phyloP scores from a whole-genome alignment of 768 basidiomycete genomes.

The Daedaleopsis sinensis region DNA sequence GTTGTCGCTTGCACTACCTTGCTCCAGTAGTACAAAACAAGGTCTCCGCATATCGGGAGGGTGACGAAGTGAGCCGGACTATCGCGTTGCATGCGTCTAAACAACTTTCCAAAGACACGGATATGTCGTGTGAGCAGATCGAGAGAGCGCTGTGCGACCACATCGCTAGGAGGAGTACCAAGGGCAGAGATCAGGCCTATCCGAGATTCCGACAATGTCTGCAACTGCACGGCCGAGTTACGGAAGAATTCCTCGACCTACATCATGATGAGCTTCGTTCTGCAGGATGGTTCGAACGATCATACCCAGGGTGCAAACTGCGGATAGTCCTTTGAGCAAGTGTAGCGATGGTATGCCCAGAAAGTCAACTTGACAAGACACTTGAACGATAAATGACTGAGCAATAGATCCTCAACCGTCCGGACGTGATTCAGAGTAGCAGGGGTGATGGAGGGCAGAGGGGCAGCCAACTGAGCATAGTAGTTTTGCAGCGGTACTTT shows the following conservation, averaged over 20 bases:
- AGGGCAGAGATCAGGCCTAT: constrained; percentile 52
- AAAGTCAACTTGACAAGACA: constrained; percentile 67
- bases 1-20: constrained; percentile 74
- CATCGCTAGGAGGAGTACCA: constrained; percentile 37
- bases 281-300: constrained; percentile 9
- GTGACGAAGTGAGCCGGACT: constrained; percentile 58
- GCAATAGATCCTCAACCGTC: constrained; percentile 48
- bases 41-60: constrained; percentile 62
- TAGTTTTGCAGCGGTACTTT: constrained; percentile 59
- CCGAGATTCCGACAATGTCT: constrained; percentile 58
- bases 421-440: constrained; percentile 40
- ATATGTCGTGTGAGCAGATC: constrained; percentile 69
- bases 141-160: constrained; percentile 47
- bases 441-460: constrained; percentile 38
- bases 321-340: constrained; percentile 38
- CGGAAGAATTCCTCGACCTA: constrained; percentile 69
- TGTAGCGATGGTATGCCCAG: constrained; percentile 66
- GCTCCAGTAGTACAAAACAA: constrained; percentile 82
- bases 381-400: constrained; percentile 77
- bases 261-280: neutral
- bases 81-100: constrained; percentile 72
- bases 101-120: constrained; percentile 77
- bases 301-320: constrained; percentile 58
- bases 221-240: constrained; percentile 58
- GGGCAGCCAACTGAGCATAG: constrained; percentile 57